These are phyloP conservation scores for Knoxia roxburghii DNA, from an alignment of 257 asterid species.

Conservation along the genomic window DNA sequence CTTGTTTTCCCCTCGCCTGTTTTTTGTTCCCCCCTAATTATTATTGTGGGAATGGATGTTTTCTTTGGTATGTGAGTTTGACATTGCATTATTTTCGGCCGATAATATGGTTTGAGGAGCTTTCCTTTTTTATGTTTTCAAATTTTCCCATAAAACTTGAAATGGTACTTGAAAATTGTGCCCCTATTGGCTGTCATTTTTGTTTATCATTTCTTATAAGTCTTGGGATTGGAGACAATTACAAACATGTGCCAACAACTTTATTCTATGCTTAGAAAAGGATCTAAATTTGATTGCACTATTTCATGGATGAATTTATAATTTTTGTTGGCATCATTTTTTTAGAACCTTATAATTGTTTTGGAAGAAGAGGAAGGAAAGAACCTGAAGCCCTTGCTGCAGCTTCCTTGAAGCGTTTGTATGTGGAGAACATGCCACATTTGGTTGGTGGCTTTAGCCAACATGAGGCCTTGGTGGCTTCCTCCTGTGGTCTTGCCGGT, in stretches of 20 bases:
- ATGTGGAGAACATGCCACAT: slow-evolving; percentile 83
- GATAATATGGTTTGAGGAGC: too few species aligned
- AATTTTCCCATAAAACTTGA: not conserved
- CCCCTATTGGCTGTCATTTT: not conserved
- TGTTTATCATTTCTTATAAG: not conserved
- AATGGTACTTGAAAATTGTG: not conserved
- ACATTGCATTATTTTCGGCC: too few species aligned
- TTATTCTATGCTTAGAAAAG: not conserved
- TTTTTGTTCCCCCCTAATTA: too few species aligned
- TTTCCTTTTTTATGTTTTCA: not conserved
- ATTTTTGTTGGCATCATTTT: slow-evolving; percentile 26
- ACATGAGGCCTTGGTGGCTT: slow-evolving; percentile 44
- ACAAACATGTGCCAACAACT: not conserved
- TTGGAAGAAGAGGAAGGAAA: slow-evolving; percentile 62
- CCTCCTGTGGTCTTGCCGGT: slow-evolving; percentile 39
- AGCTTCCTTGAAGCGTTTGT: slow-evolving; percentile 73
- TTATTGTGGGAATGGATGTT: too few species aligned
- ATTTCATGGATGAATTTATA: slow-evolving; percentile 21
- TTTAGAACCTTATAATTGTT: slow-evolving; percentile 61
- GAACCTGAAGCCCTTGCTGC: slow-evolving; percentile 74
- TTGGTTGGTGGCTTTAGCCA: slow-evolving; percentile 85
- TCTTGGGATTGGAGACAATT: not conserved
- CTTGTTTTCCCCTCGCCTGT: too few species aligned
- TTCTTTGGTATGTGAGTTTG: too few species aligned
- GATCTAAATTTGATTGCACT: not conserved